A percentile compares a stretch with the other conserved stretches of the same genome.
These are phyloP conservation scores for Mikania micrantha DNA, from an alignment of 129 eudicot species.

Conservation along the genomic window DNA sequence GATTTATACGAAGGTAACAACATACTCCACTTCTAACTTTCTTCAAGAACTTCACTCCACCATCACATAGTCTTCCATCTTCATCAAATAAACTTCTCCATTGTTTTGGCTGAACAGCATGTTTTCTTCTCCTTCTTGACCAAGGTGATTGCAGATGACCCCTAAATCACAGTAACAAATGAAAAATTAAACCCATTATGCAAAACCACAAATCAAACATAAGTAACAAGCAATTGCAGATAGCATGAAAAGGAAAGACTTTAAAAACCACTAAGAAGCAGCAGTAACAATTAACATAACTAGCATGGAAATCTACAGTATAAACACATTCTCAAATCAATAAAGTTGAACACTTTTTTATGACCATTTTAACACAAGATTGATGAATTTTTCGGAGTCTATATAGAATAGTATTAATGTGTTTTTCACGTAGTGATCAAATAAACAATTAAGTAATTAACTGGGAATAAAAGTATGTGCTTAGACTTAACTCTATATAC, in stretches of 20 bases:
- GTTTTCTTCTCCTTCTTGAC: constrained; percentile 78
- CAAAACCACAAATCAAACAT: not conserved
- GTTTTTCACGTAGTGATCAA: not conserved
- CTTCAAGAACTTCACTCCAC: constrained; percentile 76
- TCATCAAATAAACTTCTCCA: constrained; percentile 59
- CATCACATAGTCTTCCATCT: constrained; percentile 59
- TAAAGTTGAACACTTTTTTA: not conserved
- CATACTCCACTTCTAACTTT: constrained; percentile 80
- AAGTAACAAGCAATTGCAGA: not conserved
- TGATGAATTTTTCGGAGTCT: not conserved
- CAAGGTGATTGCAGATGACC: constrained; percentile 71
- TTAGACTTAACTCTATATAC: too few species aligned
- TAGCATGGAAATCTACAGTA: too few species aligned
- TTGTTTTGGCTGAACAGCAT: constrained; percentile 61
- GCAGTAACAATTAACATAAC: too few species aligned
- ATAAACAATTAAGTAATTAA: not conserved
- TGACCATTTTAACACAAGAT: not conserved
- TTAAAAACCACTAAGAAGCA: too few species aligned
- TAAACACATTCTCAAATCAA: too few species aligned
- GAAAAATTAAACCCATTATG: constrained; percentile 12
- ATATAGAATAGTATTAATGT: not conserved
- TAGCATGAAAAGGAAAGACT: not conserved
- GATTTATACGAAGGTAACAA: not conserved
- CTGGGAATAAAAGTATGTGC: not conserved
- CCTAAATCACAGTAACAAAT: constrained; percentile 32